Percentiles rank a stretch among this genome's conserved stretches.
These are phyloP conservation scores for Perkinsus marinus DNA, from an alignment of 169 alveolate genomes.

Conservation along the genomic window DNA sequence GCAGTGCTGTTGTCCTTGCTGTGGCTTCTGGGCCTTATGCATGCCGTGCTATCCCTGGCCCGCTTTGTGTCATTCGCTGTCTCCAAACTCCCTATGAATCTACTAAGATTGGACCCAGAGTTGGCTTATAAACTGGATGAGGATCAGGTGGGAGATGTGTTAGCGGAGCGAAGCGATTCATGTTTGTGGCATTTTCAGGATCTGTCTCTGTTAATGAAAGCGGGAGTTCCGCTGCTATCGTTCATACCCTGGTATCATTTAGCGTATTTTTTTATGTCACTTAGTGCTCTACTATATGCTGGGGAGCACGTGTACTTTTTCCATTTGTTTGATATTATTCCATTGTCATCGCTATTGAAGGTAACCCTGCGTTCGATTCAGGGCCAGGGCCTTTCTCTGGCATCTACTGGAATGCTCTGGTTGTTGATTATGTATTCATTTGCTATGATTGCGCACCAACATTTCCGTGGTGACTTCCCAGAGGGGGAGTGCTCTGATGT, in stretches of 20 bases:
- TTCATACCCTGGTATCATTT: background rate
- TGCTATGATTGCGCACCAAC: background rate
- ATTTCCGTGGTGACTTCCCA: background rate
- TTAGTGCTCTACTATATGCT: background rate
- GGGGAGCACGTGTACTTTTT: background rate
- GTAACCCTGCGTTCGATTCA: background rate
- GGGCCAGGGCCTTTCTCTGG: background rate
- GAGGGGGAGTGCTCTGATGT: background rate
- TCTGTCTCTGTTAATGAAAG: background rate
- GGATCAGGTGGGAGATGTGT: background rate
- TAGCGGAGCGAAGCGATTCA: background rate
- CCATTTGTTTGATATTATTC: background rate
- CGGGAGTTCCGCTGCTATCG: background rate
- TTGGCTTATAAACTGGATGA: background rate
- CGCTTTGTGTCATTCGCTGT: background rate
- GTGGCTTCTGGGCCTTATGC: background rate
- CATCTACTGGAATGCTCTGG: background rate
- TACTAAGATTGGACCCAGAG: background rate
- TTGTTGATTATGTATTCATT: background rate
- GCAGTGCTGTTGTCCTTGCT: background rate
- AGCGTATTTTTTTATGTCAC: background rate
- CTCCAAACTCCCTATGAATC: background rate
- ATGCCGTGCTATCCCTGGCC: background rate
- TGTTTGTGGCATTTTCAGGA: background rate
- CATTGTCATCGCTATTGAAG: background rate